Evolutionary conservation across 306 rosid species (phyloP), one percentile per base, ranked within the genome.

Genomic region (Clitoria ternatea): DNA sequence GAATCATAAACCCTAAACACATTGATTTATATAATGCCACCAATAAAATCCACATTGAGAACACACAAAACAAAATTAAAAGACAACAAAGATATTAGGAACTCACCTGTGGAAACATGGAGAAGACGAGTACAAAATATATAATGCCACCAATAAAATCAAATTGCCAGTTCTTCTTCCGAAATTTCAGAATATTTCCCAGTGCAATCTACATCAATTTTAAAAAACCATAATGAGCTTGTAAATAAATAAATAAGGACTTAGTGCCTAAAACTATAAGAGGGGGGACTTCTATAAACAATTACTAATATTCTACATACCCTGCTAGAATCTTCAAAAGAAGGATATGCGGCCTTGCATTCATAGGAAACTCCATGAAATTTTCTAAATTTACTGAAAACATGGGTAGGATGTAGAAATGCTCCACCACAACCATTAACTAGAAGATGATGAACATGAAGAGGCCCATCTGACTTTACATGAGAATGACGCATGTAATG

Each of bases 361-460:
- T 89, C 96, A 22, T 89, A 94, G 39, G 92, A 62, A 54, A 86
- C 79, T 56, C 92, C 96, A 69, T 76, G 26, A 62, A 77, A 76
- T 54, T 83, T 81, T 63, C 83, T 74, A 70, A 95, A 95, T 75
- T 89, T 87, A 64, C 88, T 69, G 73, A 95, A 95, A 47, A 89
- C 96, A 81, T 95, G 99, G 72, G 99, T 95, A 71, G 99, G 99
- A 77, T 95, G 99, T 68, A 91, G 78, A 86, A 95, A 95, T 47
- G 99, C 99, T 71, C 99, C 99, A 71, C 99, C 99, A 70, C 96
- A 95, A 48, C 99, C 99, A 85, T 95, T 95, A 72, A 95, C 91
- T 57, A 95, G 82, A 55, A 95, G 91, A 78, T 95, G 97, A 47
- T 83, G 97, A 59, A 85, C 85, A 52, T 85, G 86, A 53, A 83